Evolutionary conservation across 768 basidiomycete species (phyloP), one percentile per base, ranked within the genome.

Genomic region (Russula earlei): DNA sequence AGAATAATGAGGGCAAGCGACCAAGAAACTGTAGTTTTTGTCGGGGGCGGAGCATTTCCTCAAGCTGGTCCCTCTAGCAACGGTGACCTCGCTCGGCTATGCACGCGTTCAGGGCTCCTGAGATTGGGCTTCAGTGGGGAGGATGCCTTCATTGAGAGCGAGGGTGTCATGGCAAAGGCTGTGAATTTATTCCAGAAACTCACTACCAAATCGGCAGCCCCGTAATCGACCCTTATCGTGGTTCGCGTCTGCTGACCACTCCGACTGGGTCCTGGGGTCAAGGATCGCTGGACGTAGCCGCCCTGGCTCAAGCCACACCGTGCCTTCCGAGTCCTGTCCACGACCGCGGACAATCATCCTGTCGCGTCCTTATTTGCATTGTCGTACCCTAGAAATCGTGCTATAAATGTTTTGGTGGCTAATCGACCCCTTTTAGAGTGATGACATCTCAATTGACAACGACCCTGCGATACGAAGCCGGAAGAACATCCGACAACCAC

Each of bases 401-500:
- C 36, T 31, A 44, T 49, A 43, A 37, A 34, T 51, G 49, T 37
- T 14, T 40, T 15, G 25, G 20, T 42, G 49, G 55, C 56, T 43
- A 37, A 52, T 52, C 15, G 38, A 31, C 17, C 44, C 45, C 45
- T 49, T 56, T 48, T 38, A 51, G 38, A 51, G 46, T 56, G 55
- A 42, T 50, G 55, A 42, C 45, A 47, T 57, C 38, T 17, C 38
- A 37, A 27, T 47, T 40, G 49, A 49, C 45, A 41, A 41, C 50
- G 43, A 40, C 17, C n/a, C 45, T 42, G 12, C 24, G 43, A 10
- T 8, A 22, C 44, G 37, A 60, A 60, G 59, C 50, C 50, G 59
- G 46, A 34, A 52, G 55, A 42, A 58, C 41, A 33, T 60, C 59
- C 59, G 59, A 58, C 55, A n/a, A 60, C 49, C 50, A 49, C 59